A percentile compares a stretch with the other conserved stretches of the same genome.
Conservation (phyloP, 2,329 filamentous ascomycete species). For the Fusarium albosuccineum region DNA sequence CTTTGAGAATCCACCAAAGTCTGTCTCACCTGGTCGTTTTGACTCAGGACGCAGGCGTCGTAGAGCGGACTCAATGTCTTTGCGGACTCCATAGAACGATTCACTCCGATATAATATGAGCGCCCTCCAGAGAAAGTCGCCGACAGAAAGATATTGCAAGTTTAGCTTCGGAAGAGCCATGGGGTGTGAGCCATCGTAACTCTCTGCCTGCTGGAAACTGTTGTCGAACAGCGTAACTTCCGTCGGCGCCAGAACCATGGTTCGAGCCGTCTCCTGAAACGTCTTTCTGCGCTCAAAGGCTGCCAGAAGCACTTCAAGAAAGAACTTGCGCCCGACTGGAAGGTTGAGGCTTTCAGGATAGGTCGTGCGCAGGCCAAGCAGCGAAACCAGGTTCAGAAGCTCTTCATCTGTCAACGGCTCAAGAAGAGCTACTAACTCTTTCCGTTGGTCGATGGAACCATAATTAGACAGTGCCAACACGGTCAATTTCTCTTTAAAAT, state of each 20-base stretch:
- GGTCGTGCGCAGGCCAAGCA: conserved; percentile 82
- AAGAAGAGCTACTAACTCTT: conserved; percentile 83
- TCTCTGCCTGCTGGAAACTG: conserved; percentile 82
- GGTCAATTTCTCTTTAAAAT: conserved; percentile 92
- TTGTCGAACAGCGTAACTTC: conserved; percentile 85
- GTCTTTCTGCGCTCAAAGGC: conserved; percentile 82
- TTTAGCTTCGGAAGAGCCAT: conserved; percentile 95
- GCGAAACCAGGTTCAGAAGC: conserved; percentile 73
- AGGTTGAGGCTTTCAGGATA: conserved; percentile 82
- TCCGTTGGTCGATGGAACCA: conserved; percentile 83
- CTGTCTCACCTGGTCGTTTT: conserved; percentile 73
- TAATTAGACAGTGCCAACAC: conserved; percentile 94
- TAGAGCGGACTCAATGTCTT: conserved; percentile 87
- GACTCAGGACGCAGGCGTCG: conserved; percentile 81
- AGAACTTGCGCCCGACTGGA: conserved; percentile 71
- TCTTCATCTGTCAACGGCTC: conserved; percentile 80
- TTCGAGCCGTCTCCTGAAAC: conserved; percentile 82
- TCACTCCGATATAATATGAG: conserved; percentile 91
- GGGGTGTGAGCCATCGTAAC: conserved; percentile 87
- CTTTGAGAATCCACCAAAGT: conserved; percentile 86
- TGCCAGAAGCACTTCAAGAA: conserved; percentile 79
- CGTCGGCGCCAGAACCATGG: conserved; percentile 84
- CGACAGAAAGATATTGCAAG: conserved; percentile 92
- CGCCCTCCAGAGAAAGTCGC: conserved; percentile 97
- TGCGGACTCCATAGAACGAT: conserved; percentile 92